These are phyloP conservation scores for Apophysomyces elegans DNA, from an alignment of 371 early-diverging fungal species.

Conservation along the genomic window DNA sequence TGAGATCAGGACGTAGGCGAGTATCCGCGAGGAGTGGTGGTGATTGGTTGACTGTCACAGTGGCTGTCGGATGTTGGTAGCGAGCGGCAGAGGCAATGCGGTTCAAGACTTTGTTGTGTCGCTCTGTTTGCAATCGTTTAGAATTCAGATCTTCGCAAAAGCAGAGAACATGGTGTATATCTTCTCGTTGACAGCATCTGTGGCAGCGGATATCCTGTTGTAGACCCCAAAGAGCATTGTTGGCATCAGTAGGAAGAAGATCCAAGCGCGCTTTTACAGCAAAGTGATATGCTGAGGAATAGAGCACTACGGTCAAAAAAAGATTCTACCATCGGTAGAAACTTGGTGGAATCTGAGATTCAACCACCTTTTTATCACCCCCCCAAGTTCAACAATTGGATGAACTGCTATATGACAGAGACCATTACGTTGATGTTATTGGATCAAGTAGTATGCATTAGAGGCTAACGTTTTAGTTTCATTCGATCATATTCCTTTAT, in stretches of 20 bases:
- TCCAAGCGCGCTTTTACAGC: constrained; percentile 7
- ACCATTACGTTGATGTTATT: too few species aligned
- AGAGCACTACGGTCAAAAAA: background rate
- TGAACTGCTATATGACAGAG: too few species aligned
- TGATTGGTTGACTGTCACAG: background rate
- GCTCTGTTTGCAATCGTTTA: background rate
- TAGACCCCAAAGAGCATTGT: background rate
- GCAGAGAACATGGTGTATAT: constrained; percentile 10
- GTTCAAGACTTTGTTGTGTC: background rate
- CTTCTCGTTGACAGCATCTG: background rate
- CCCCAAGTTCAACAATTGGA: too few species aligned
- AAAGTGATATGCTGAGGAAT: constrained; percentile 3
- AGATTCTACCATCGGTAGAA: too few species aligned
- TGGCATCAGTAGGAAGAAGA: background rate
- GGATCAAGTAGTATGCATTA: too few species aligned
- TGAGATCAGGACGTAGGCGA: background rate
- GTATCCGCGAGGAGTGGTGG: background rate
- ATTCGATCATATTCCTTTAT: too few species aligned
- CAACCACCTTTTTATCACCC: too few species aligned
- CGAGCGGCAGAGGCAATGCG: background rate
- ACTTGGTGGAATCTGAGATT: too few species aligned
- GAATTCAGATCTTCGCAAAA: background rate
- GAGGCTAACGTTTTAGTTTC: too few species aligned
- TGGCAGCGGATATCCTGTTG: background rate
- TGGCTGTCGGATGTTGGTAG: background rate